Evolutionary conservation across 768 basidiomycete genomes (phyloP).

Genomic region (Chlorophyllum brunneum): DNA sequence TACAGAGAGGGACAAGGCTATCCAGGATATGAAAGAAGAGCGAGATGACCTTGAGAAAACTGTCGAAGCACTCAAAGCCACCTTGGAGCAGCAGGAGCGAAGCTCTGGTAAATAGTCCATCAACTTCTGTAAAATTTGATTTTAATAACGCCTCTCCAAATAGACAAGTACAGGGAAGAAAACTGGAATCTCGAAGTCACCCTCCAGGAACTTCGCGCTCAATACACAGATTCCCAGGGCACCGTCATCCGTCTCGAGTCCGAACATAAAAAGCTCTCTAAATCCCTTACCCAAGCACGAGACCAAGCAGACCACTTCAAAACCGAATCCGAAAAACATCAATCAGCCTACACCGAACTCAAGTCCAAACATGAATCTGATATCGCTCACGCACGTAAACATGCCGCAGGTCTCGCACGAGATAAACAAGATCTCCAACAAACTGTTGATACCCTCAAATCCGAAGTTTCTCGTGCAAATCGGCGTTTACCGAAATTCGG

Average conservation of each 20-base stretch:
- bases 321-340: slow-evolving; percentile 76
- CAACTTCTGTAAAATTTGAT: slow-evolving; percentile 3
- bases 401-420: slow-evolving; percentile 80
- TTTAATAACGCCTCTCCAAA: slow-evolving; percentile 5
- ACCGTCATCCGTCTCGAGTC: slow-evolving; percentile 67
- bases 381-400: slow-evolving; percentile 85
- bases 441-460: slow-evolving; percentile 70
- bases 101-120: slow-evolving; percentile 50
- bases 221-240: slow-evolving; percentile 63
- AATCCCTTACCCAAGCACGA: slow-evolving; percentile 65
- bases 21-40: slow-evolving; percentile 90
- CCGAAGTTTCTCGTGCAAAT: slow-evolving; percentile 63
- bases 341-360: slow-evolving; percentile 60
- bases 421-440: slow-evolving; percentile 92
- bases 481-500: slow-evolving; percentile 62
- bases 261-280: slow-evolving; percentile 80
- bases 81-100: slow-evolving; percentile 78
- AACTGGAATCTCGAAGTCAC: slow-evolving; percentile 98
- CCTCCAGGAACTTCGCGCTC: slow-evolving; percentile 78
- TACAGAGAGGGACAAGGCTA: slow-evolving; percentile 87
- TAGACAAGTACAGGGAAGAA: slow-evolving; percentile 95
- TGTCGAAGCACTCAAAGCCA: slow-evolving; percentile 67
- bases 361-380: slow-evolving; percentile 94
- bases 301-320: slow-evolving; percentile 83
- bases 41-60: slow-evolving; percentile 83